Base-by-base conservation (phyloP, 148 eudicot genomes). In the Camellia japonica region DNA sequence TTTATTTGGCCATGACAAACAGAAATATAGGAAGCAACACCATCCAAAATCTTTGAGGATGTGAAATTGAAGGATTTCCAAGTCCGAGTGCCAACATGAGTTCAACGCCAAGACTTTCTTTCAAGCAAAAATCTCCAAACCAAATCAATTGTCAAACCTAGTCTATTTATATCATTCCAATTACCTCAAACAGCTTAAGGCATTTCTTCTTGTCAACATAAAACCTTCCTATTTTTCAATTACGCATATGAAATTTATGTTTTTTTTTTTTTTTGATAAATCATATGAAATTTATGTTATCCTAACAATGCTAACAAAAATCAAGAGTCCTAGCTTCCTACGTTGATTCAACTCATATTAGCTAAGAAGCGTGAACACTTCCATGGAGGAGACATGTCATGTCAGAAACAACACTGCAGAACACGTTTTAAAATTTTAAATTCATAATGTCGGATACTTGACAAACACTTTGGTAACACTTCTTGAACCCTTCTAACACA, bases 181-280 rank as follows among this genome's bases (percentile, higher is more conserved):
- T 20, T 2, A 70, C 73, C 55, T 8, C 51, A 18, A 64, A 9
- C 73, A 15, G 73, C 23, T 70, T n/a, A 70, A 44, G 54, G 73
- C 11, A 47, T 70, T 70, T 70, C 47, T 42, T 67, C 55, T 70
- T 16, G 30, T 55, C 55, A 70, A 70, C 54, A 70, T 44, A 70
- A 46, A 46, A 70, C 47, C 44, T 65, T 67, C 47, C 49, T 5
- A 7, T 3, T 67, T 67, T 67, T 5, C 68, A 30, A 23, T 20
- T 65, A 65, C 38, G 38, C 38, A 1, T 30, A 30, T 30, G 38
- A 30, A 30, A 30, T 30, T 30, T 30, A 30, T 30, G 38, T 30
- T 0, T 30, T 30, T 30, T 30, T 30, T 30, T 30, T 30, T 30
- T 30, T 30, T 1, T 30, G 38, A 30, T 30, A 30, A 30, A 30